These are phyloP conservation scores for Aureobasidium sp. DNA, from an alignment of 2,329 filamentous ascomycete species.

Conservation along the genomic window DNA sequence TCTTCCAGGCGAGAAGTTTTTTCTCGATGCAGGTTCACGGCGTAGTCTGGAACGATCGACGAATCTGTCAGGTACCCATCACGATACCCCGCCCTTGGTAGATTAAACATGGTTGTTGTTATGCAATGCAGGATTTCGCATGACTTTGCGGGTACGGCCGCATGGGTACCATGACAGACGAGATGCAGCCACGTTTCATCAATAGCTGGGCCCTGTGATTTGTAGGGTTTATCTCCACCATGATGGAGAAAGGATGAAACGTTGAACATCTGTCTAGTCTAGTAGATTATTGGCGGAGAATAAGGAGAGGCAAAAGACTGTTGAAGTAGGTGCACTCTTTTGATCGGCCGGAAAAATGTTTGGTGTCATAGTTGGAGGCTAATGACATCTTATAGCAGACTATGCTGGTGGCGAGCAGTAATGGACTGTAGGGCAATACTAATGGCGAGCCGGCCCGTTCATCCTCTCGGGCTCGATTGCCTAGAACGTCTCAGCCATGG, in stretches of 20 bases:
- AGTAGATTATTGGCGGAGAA: not conserved
- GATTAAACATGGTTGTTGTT: conserved; percentile 3
- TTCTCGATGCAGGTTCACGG: not conserved
- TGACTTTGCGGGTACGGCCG: conserved; percentile 3
- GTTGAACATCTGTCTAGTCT: not conserved
- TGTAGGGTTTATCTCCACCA: not conserved
- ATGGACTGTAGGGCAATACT: not conserved
- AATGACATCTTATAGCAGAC: not conserved
- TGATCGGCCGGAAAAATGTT: not conserved
- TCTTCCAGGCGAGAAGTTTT: not conserved
- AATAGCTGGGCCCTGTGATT: not conserved
- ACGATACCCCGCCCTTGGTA: not conserved
- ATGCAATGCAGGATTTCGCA: not conserved
- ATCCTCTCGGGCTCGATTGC: not conserved
- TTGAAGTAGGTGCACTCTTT: not conserved
- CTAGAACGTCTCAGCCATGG: not conserved
- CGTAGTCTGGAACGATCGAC: not conserved
- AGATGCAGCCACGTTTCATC: conserved; percentile 3
- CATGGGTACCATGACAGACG: not conserved
- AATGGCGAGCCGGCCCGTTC: not conserved
- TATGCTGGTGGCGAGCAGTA: not conserved
- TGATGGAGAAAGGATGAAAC: not conserved
- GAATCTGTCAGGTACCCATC: not conserved
- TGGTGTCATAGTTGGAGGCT: not conserved
- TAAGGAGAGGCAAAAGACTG: not conserved